Evolutionary conservation across 306 rosid species (phyloP).

Genomic region (Rosa lucieae): DNA sequence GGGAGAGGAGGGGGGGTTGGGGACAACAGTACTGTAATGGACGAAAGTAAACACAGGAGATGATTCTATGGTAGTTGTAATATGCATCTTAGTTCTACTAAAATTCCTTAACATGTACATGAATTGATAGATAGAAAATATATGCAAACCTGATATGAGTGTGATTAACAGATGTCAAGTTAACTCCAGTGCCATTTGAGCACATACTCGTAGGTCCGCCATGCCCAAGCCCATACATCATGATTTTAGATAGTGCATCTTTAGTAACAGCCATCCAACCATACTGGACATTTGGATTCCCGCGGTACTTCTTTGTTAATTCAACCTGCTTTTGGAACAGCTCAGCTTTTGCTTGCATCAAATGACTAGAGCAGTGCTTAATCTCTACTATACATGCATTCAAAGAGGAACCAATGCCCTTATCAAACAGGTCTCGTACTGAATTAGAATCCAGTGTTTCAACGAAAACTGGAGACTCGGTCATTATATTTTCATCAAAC

Average conservation of each 20-base stretch:
- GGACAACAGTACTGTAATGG: background rate
- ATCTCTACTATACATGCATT: conserved; percentile 19
- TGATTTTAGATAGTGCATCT: conserved; percentile 7
- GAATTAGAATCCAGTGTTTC: conserved; percentile 15
- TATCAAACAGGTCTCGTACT: conserved; percentile 20
- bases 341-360: conserved; percentile 19
- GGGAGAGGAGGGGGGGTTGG: too few species aligned
- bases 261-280: conserved; percentile 32
- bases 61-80: background rate
- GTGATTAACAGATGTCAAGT: conserved; percentile 26
- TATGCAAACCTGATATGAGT: conserved; percentile 26
- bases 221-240: conserved; percentile 25
- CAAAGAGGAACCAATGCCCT: conserved; percentile 4
- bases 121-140: background rate
- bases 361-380: conserved; percentile 19
- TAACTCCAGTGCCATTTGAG: conserved; percentile 35
- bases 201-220: conserved; percentile 9
- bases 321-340: conserved; percentile 34
- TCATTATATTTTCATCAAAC: background rate
- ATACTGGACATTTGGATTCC: conserved; percentile 32
- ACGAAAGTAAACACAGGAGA: background rate
- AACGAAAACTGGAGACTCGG: conserved; percentile 8
- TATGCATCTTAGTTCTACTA: background rate
- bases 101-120: too few species aligned
- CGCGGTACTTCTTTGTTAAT: conserved; percentile 21